A percentile compares a stretch with the other conserved stretches of the same genome.
phyloP scores from a whole-genome alignment of 768 basidiomycete genomes.

The Leccinum longicurvipes region DNA sequence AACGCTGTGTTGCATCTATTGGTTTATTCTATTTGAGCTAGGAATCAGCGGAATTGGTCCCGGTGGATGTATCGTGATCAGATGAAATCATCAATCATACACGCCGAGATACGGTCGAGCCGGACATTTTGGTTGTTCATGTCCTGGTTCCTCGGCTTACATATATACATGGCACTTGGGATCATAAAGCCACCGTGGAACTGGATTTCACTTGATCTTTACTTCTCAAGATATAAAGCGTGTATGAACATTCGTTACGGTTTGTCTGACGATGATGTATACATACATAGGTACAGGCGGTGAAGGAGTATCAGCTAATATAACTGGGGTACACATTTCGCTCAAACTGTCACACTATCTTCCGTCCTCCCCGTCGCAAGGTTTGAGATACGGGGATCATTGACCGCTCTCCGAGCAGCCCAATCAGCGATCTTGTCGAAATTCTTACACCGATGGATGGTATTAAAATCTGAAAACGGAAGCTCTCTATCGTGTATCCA shows the following conservation, averaged over 20 bases:
- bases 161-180: too few relatives aligned
- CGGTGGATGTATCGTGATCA: neutral
- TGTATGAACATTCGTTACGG: too few relatives aligned
- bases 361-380: neutral
- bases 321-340: neutral
- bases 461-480: neutral
- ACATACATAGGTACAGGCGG: too few relatives aligned
- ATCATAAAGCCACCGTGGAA: too few relatives aligned
- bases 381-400: neutral
- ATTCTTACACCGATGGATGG: slow-evolving; percentile 50
- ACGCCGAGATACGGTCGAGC: too few relatives aligned
- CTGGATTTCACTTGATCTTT: too few relatives aligned
- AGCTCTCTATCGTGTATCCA: neutral
- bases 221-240: too few relatives aligned
- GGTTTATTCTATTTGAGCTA: neutral
- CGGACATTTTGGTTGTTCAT: too few relatives aligned
- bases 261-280: too few relatives aligned
- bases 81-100: neutral
- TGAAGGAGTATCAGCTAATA: too few relatives aligned
- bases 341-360: neutral
- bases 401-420: slow-evolving; percentile 35
- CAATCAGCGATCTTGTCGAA: slow-evolving; percentile 83
- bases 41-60: neutral
- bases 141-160: too few relatives aligned
- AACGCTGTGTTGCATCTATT: neutral